Evolutionary conservation across 495 filamentous ascomycete species (phyloP).

Genomic region (Filosporella fistucella): DNA sequence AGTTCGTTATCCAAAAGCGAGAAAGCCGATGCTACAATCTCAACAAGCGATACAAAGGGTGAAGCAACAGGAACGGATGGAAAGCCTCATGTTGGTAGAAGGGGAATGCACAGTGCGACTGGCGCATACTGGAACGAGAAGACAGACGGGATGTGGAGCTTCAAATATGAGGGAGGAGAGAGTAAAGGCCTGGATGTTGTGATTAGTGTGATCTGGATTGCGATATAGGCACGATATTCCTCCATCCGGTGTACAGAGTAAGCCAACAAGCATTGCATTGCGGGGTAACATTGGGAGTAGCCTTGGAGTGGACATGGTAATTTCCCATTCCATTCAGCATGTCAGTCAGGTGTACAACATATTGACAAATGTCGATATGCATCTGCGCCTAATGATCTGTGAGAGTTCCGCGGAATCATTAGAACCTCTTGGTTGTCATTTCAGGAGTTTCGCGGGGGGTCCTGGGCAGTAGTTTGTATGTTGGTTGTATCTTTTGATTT

Average conservation of each 20-base stretch:
- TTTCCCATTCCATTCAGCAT: constrained; percentile 5
- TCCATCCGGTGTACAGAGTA: neutral
- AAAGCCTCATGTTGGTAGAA: constrained; percentile 64
- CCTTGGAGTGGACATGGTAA: neutral
- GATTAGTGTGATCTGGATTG: constrained; percentile 87
- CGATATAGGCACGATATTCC: constrained; percentile 37
- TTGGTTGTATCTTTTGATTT: too few species aligned
- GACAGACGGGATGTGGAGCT: constrained; percentile 96
- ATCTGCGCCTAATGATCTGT: constrained; percentile 8
- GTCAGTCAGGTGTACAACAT: constrained; percentile 13
- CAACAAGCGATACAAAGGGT: constrained; percentile 20
- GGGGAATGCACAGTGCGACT: constrained; percentile 93
- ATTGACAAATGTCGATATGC: constrained; percentile 2
- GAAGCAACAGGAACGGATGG: constrained; percentile 42
- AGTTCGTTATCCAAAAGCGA: constrained; percentile 30
- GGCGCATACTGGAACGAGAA: constrained; percentile 98
- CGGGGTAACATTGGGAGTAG: constrained; percentile 3
- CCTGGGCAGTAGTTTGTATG: too few species aligned
- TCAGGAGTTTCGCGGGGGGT: too few species aligned
- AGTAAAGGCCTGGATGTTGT: constrained; percentile 87
- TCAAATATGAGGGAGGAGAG: constrained; percentile 85
- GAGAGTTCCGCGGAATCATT: constrained; percentile 10
- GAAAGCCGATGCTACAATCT: constrained; percentile 28
- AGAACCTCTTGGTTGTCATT: neutral
- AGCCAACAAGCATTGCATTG: constrained; percentile 6